Conservation (phyloP, 2,329 filamentous ascomycete species). For the Colletotrichum theobromicola region DNA sequence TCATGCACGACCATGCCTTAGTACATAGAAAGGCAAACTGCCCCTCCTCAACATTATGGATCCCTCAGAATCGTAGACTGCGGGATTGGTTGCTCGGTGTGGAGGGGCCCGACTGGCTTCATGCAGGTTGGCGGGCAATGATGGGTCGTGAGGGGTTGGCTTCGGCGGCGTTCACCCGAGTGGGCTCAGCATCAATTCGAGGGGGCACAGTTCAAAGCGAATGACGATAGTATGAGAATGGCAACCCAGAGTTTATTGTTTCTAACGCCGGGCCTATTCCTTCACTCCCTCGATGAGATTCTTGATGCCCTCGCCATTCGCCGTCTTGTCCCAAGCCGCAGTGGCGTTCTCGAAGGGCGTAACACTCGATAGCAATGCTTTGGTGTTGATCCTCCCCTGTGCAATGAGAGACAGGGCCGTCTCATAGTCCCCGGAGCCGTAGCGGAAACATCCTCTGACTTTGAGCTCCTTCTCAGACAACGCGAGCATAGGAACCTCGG, state of each 20-base stretch:
- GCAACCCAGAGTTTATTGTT: accelerated
- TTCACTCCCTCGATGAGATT: conserved; percentile 21
- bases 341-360: conserved; percentile 17
- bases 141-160: neutral
- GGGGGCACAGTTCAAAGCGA: neutral
- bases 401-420: neutral
- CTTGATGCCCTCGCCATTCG: conserved; percentile 23
- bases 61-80: neutral
- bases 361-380: conserved; percentile 1
- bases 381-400: neutral
- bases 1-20: neutral
- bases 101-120: neutral
- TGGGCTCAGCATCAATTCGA: neutral
- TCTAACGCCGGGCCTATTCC: neutral
- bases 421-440: neutral
- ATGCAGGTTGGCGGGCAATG: neutral
- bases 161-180: neutral
- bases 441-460: neutral
- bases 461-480: neutral
- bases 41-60: neutral
- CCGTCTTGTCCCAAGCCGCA: conserved; percentile 24
- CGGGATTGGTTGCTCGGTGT: neutral
- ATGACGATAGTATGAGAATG: neutral
- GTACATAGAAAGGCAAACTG: neutral
- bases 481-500: neutral